Conservation (phyloP, 2,329 filamentous ascomycete species). For the Aphanocladium album region DNA sequence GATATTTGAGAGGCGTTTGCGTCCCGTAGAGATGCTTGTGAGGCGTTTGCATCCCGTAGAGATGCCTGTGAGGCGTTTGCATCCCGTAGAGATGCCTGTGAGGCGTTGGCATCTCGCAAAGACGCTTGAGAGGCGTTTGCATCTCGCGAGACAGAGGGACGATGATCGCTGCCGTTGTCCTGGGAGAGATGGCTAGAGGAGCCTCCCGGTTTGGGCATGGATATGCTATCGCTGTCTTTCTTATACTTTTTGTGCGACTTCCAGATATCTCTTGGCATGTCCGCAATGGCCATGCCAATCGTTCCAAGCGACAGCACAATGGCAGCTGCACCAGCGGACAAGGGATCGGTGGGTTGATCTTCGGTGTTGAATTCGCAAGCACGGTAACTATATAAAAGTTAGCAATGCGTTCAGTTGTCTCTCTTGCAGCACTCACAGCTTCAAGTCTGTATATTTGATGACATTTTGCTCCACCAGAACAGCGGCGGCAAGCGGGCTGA, state of each 20-base stretch:
- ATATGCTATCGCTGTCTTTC: constrained; percentile 10
- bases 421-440: constrained; percentile 50
- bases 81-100: background rate
- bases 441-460: constrained; percentile 65
- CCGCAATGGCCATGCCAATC: constrained; percentile 77
- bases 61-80: background rate
- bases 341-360: constrained; percentile 72
- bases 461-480: constrained; percentile 60
- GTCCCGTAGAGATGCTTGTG: background rate
- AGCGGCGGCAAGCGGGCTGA: constrained; percentile 70
- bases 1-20: background rate
- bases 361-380: constrained; percentile 68
- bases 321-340: constrained; percentile 71
- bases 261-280: constrained; percentile 58
- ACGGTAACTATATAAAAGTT: constrained; percentile 36
- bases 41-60: background rate
- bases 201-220: background rate
- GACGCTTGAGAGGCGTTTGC: background rate
- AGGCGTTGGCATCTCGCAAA: background rate
- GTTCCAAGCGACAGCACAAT: constrained; percentile 77
- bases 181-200: constrained; percentile 4
- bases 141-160: background rate
- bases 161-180: background rate
- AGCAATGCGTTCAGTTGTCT: constrained; percentile 6
- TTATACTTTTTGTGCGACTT: constrained; percentile 28